Evolutionary conservation across 2,329 filamentous ascomycete genomes (phyloP).

Genomic region (Coccinonectria pachysandricola): DNA sequence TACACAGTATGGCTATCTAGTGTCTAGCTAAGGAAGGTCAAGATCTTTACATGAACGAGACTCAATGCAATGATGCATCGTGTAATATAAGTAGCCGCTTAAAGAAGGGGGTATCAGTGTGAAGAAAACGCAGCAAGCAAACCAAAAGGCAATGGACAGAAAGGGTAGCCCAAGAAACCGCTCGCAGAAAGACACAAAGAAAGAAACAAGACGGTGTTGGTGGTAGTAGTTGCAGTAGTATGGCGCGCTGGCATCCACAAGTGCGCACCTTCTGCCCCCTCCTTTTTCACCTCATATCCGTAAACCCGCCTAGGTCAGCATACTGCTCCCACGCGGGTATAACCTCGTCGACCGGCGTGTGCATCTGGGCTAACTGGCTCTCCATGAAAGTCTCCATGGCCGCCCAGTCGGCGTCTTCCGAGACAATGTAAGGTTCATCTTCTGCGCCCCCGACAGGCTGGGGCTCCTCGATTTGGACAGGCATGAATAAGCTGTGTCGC

Average conservation of each 20-base stretch:
- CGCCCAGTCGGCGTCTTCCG: slow-evolving; percentile 26
- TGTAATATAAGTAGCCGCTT: no score
- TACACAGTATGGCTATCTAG: no score
- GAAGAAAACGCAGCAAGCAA: no score
- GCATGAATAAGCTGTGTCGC: slow-evolving; percentile 1
- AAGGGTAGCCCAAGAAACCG: slow-evolving; percentile 22
- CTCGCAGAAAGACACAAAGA: slow-evolving; percentile 6
- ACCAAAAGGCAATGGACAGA: no score
- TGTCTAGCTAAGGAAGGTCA: no score
- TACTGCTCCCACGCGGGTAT: slow-evolving; percentile 37
- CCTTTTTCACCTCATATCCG: slow-evolving; percentile 23
- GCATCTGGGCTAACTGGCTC: slow-evolving; percentile 8
- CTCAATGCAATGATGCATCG: no score
- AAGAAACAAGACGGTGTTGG: slow-evolving; percentile 4
- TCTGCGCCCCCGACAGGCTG: slow-evolving; percentile 9
- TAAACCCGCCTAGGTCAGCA: slow-evolving; percentile 35
- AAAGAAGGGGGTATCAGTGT: no score
- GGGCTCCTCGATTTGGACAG: slow-evolving; percentile 1
- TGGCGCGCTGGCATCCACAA: no score
- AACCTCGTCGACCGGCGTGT: slow-evolving; percentile 12
- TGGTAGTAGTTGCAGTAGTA: no score
- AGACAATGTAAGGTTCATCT: slow-evolving; percentile 17
- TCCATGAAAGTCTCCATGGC: slow-evolving; percentile 28
- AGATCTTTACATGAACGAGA: no score
- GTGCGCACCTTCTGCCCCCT: not conserved